These are phyloP conservation scores for Emergomyces africanus DNA, from an alignment of 2,329 filamentous ascomycete genomes.

Conservation along the genomic window DNA sequence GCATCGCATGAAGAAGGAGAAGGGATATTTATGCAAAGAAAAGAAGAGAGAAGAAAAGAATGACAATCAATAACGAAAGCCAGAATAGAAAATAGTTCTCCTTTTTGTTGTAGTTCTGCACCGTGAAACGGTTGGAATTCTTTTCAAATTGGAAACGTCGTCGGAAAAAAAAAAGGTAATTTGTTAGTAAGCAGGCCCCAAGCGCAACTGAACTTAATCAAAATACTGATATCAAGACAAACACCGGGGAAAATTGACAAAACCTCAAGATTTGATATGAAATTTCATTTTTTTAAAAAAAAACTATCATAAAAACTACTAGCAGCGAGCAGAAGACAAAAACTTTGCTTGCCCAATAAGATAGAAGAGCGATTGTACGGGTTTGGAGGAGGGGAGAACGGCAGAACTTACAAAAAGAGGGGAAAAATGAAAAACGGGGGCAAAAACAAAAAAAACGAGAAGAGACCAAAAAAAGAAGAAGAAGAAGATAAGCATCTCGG, in stretches of 20 bases:
- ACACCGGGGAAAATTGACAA: not conserved
- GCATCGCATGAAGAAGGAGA: not conserved
- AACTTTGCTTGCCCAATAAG: not conserved
- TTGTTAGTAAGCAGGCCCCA: too few species aligned
- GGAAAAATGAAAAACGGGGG: not conserved
- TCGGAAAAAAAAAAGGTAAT: too few species aligned
- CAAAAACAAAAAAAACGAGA: not conserved
- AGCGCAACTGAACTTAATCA: too few species aligned
- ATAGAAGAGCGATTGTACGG: not conserved
- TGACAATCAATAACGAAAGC: not conserved
- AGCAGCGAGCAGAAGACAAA: not conserved
- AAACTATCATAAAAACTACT: not conserved
- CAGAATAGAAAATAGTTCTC: not conserved
- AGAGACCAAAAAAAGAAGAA: not conserved
- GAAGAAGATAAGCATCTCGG: not conserved
- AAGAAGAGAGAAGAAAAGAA: not conserved
- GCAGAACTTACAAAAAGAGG: not conserved
- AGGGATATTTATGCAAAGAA: not conserved
- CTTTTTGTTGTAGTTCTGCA: too few species aligned
- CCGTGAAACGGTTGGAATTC: too few species aligned
- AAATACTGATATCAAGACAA: not conserved
- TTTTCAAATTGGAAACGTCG: too few species aligned
- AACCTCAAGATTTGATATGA: not conserved
- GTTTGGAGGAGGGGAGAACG: not conserved
- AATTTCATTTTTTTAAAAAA: not conserved